Evolutionary conservation across 2,329 filamentous ascomycete genomes (phyloP), one percentile per base, ranked within the genome.

Genomic region (Delphinella strobiligena): DNA sequence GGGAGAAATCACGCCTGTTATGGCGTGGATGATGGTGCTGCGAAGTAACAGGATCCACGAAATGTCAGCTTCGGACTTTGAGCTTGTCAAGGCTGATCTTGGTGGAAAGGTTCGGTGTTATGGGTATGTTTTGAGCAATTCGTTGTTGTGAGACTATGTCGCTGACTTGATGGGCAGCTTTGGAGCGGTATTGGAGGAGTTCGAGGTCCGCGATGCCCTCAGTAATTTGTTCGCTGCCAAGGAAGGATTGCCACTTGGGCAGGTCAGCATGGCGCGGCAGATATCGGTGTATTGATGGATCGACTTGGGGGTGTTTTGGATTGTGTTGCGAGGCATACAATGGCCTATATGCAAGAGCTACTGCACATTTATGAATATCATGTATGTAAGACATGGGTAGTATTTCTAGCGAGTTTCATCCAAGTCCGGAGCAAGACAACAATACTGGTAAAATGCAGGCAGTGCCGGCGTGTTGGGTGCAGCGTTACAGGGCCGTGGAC

Each of bases 1-100:
- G 2, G 86, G 86, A 38, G 85, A 93, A 62, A 84, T 96, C 52
- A 96, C 89, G 14, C 91, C 91, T 0, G 83, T 95, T 49, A 93
- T 93, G 85, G 88, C 88, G 1, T 89, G 91, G 77, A 82, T 85
- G 36, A 82, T 84, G 62, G 72, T 96, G 36, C 66, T 86, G 46
- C 72, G 69, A 34, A 80, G 91, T 59, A 75, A 81, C 29, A 69
- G 80, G 45, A 77, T 88, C 47, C 56, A 57, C 4, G 75, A 81
- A 49, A 62, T 95, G 48, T 75, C 67, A 12, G 60, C 64, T 37
- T 71, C 75, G 30, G 86, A 95, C 53, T 76, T 94, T 49, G 68
- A 72, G 50, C 71, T 67, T 46, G 68, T 95, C 48, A 78, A 82
- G 37, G 77, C 79, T 37, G 82, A 86, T 42, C 68, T 96, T 41